Base-by-base conservation (phyloP, 768 basidiomycete species). In the Gloeostereum incarnatum region DNA sequence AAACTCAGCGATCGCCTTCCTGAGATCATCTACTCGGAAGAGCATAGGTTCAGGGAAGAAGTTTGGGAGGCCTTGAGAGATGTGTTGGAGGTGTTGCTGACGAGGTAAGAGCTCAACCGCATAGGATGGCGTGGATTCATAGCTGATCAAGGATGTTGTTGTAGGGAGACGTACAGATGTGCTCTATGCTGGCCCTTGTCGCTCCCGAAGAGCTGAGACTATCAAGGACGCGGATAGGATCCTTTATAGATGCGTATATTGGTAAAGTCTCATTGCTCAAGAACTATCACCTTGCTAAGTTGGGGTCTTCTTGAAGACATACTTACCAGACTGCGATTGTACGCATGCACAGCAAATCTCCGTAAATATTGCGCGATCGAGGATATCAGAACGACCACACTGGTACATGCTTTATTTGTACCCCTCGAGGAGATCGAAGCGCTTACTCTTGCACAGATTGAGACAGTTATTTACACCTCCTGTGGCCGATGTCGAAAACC, bases 81-180 rank as follows among this genome's bases (percentile, higher is more conserved):
- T 33, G 65, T 68, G 0, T 42, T 86, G 25, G 81, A 85, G 42
- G 57, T n/a, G 75, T 75, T 49, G 71, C 74, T 2, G 77, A 80
- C 42, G 62, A 75, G 60, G 83, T 83, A 41, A 18, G 55, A 43
- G n/a, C 13, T 4, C 24, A 5, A 8, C 22, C 6, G 6, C 3
- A 9, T 20, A n/a, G n/a, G n/a, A n/a, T n/a, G n/a, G n/a, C n/a
- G n/a, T 35, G 11, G 14, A 7, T 8, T 4, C 33, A 19, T 37
- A 35, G 16, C 40, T 18, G 23, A 29, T 39, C 27, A 38, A 30
- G 41, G 40, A 19, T 45, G 19, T 47, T 39, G 31, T 38, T 16
- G 10, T 41, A 88, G 81, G 87, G 87, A 10, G 80, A 90, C 49
- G 62, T 87, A 1, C 87, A 88, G 49, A 83, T 78, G 67, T 88